phyloP scores from a whole-genome alignment of 352 stramenopile species.

The Phytophthora cactorum region DNA sequence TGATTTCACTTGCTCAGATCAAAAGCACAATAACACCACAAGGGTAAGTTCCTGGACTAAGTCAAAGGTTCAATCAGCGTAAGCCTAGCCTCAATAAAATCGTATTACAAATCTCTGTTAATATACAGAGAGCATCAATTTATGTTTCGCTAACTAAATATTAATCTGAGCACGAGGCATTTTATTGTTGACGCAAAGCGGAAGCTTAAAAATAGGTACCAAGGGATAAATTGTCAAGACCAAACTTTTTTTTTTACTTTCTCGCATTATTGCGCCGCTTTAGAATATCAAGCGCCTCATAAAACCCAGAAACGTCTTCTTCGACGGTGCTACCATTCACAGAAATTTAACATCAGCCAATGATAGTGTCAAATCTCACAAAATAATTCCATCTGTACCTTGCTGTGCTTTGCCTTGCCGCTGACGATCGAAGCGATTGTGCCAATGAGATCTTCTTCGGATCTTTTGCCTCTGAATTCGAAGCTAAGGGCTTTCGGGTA shows the following conservation, averaged over 20 bases:
- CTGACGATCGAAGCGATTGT: constrained; percentile 21
- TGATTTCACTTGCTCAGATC: no score
- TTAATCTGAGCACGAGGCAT: no score
- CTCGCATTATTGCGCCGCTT: constrained; percentile 57
- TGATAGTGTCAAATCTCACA: neutral
- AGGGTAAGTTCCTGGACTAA: no score
- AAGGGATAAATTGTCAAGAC: no score
- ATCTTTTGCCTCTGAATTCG: constrained; percentile 11
- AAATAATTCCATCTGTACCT: constrained; percentile 29
- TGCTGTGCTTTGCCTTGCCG: constrained; percentile 34
- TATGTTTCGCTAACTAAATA: no score
- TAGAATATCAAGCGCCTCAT: constrained; percentile 78
- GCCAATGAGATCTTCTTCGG: constrained; percentile 12
- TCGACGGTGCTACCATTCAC: constrained; percentile 55
- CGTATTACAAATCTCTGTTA: no score
- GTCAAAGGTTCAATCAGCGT: no score
- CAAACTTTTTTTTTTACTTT: constrained; percentile 18
- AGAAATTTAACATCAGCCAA: constrained; percentile 1
- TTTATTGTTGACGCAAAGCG: no score
- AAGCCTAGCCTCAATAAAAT: no score
- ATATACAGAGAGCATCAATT: no score
- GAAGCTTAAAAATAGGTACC: no score
- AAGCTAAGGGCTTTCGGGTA: constrained; percentile 8
- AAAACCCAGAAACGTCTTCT: constrained; percentile 79
- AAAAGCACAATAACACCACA: no score